A percentile compares a stretch with the other conserved stretches of the same genome.
Evolutionary conservation across 331 rosid genomes (phyloP).

Genomic region (Pyrus hybrid): DNA sequence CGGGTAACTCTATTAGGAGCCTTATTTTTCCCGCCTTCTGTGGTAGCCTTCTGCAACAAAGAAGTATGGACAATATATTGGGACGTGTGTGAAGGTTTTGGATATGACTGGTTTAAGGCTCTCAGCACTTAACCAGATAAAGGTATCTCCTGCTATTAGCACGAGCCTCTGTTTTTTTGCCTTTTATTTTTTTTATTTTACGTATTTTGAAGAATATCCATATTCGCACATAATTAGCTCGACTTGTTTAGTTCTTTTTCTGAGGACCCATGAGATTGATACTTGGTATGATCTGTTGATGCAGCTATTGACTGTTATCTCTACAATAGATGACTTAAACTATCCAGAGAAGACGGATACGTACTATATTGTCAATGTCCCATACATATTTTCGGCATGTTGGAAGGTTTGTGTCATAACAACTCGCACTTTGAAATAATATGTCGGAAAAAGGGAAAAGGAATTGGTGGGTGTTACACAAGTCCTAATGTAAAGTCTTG

Average conservation of each 20-base stretch:
- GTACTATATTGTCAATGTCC: conserved; percentile 77
- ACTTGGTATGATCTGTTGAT: conserved; percentile 10
- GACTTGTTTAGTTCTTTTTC: background rate
- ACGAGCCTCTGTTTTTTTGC: background rate
- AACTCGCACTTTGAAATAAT: background rate
- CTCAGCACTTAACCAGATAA: conserved; percentile 78
- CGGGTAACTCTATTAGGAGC: background rate
- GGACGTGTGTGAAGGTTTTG: conserved; percentile 79
- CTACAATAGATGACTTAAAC: conserved; percentile 92
- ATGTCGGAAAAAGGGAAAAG: background rate
- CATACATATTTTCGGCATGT: conserved; percentile 90
- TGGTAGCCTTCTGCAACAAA: conserved; percentile 63
- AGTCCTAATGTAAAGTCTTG: conserved; percentile 3
- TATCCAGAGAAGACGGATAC: conserved; percentile 96
- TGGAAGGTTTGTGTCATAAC: conserved; percentile 72
- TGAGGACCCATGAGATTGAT: conserved; percentile 10
- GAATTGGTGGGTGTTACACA: background rate
- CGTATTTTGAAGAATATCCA: too few species aligned
- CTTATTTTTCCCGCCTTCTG: conserved; percentile 19
- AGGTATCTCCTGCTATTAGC: conserved; percentile 40
- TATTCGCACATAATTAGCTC: too few species aligned
- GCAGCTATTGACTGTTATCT: conserved; percentile 83
- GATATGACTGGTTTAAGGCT: conserved; percentile 94
- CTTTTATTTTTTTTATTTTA: background rate
- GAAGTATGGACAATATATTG: conserved; percentile 64